Conservation (phyloP, 2,329 filamentous ascomycete species). For the Tolypocladium endophyticum region DNA sequence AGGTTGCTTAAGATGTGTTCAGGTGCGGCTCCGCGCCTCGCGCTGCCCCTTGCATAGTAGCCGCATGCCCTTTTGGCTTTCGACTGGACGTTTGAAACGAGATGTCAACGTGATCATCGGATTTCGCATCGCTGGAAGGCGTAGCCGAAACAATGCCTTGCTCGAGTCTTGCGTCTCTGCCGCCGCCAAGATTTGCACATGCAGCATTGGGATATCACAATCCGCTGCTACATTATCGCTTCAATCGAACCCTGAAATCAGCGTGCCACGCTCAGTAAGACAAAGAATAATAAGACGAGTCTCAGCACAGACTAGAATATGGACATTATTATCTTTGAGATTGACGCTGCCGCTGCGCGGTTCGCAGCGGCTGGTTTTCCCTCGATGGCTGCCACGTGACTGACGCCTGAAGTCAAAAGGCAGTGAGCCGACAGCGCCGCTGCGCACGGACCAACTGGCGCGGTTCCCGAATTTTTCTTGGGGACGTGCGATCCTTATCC, state of each 20-base stretch:
- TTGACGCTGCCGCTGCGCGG: not conserved
- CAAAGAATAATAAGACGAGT: not conserved
- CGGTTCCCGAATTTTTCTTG: constrained; percentile 19
- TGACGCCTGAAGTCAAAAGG: too few species aligned
- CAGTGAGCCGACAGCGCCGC: not conserved
- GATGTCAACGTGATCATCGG: not conserved
- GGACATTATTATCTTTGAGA: not conserved
- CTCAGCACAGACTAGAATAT: not conserved
- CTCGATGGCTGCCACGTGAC: constrained; percentile 3
- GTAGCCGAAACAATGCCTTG: not conserved
- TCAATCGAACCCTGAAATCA: not conserved
- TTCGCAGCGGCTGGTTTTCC: not conserved
- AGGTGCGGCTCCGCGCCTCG: not conserved
- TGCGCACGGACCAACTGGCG: constrained; percentile 13
- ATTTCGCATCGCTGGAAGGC: not conserved
- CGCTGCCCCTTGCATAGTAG: not conserved
- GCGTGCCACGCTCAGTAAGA: not conserved
- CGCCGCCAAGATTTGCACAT: not conserved
- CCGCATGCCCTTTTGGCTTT: not conserved
- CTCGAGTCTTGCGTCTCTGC: not conserved
- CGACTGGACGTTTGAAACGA: not conserved
- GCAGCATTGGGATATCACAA: not conserved
- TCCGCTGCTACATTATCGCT: not conserved
- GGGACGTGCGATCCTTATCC: constrained; percentile 3
- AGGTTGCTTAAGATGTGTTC: not conserved